Conservation (phyloP, 371 early-diverging fungal species). For the Syncephalastrum contaminatum region DNA sequence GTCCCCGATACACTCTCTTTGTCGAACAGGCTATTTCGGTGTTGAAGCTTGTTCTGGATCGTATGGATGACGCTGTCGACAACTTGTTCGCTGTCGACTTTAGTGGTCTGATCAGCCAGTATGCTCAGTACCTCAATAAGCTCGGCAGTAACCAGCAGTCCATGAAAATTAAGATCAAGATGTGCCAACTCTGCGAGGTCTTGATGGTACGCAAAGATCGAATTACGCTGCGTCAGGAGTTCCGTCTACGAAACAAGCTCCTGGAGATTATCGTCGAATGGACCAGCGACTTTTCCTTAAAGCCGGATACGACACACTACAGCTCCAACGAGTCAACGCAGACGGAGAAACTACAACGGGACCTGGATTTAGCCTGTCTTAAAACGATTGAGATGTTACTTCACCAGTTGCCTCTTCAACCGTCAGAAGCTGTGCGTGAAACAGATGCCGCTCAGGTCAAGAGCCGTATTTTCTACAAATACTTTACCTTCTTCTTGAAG, state of each 20-base stretch:
- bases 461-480: constrained; percentile 79
- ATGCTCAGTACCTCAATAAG: constrained; percentile 81
- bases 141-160: constrained; percentile 63
- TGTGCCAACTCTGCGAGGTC: constrained; percentile 83
- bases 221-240: constrained; percentile 83
- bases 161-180: constrained; percentile 79
- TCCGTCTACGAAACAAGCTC: constrained; percentile 80
- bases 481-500: constrained; percentile 88
- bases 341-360: constrained; percentile 69
- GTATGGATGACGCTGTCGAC: constrained; percentile 70
- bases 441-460: constrained; percentile 69
- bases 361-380: constrained; percentile 81
- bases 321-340: constrained; percentile 43
- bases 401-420: constrained; percentile 81
- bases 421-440: constrained; percentile 67
- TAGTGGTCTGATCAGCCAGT: constrained; percentile 72
- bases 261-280: constrained; percentile 83
- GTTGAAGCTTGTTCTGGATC: constrained; percentile 80
- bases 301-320: constrained; percentile 27
- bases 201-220: constrained; percentile 80
- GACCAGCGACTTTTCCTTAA: constrained; percentile 78
- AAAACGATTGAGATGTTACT: constrained; percentile 81
- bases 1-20: constrained; percentile 81
- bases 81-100: constrained; percentile 78
- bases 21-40: constrained; percentile 89